Evolutionary conservation across 352 stramenopile species (phyloP).

Genomic region (Halophytophthora polymorphica): DNA sequence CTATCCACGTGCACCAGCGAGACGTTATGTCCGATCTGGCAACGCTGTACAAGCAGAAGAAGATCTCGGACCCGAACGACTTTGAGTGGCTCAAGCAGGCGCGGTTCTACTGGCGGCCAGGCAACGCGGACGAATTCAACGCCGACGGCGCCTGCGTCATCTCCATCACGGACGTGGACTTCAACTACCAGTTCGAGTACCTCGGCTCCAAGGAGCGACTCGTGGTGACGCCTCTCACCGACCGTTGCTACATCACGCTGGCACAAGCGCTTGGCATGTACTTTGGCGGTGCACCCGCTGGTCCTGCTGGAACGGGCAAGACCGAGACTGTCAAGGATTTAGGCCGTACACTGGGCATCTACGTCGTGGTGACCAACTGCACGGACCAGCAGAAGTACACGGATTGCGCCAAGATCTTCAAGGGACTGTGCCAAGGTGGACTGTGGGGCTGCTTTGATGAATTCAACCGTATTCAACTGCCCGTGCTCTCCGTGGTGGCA

Average conservation of each 20-base stretch:
- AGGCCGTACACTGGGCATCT: constrained; percentile 93
- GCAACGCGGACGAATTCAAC: constrained; percentile 93
- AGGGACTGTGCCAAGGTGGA: constrained; percentile 95
- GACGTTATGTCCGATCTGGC: constrained; percentile 96
- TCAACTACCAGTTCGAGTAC: constrained; percentile 99
- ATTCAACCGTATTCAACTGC: constrained; percentile 97
- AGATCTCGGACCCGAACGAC: constrained; percentile 96
- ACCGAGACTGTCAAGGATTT: constrained; percentile 98
- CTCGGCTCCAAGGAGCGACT: constrained; percentile 96
- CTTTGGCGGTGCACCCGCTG: constrained; percentile 94
- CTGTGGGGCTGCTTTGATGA: constrained; percentile 98
- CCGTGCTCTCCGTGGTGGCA: constrained; percentile 96
- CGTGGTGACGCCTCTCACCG: constrained; percentile 96
- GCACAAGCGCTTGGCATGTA: constrained; percentile 98
- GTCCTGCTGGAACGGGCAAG: constrained; percentile 95
- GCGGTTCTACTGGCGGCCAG: constrained; percentile 97
- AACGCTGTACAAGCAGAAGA: constrained; percentile 93
- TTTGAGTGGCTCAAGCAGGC: constrained; percentile 99
- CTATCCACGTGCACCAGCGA: constrained; percentile 97
- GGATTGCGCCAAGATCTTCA: constrained; percentile 98
- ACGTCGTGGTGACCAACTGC: constrained; percentile 98
- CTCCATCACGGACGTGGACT: constrained; percentile 97
- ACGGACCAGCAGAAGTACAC: constrained; percentile 97
- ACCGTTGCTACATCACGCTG: constrained; percentile 97
- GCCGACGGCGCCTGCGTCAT: constrained; percentile 95